Evolutionary conservation across 2,329 filamentous ascomycete species (phyloP), one percentile per base, ranked within the genome.

Genomic region (Ophiosphaerella herpotricha): DNA sequence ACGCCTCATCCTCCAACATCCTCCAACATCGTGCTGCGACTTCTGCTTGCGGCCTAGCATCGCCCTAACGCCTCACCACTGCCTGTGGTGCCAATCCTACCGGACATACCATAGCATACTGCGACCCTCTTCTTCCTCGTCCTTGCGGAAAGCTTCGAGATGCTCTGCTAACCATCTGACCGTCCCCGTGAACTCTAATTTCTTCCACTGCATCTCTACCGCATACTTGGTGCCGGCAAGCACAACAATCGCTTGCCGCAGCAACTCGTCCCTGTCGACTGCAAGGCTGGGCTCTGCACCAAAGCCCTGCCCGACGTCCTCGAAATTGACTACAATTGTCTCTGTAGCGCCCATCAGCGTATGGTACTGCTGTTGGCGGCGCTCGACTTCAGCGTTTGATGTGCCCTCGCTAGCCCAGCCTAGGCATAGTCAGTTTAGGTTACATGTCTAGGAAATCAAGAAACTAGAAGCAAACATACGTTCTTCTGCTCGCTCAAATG

Each of bases 261-360:
- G 51, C 31, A 72, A 44, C 44, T 70, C 69, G 43, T 72, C 68
- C 46, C 57, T 60, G 38, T 67, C 60, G 1, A 61, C 55, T 0
- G 52, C 50, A 8, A 58, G 46, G 39, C 54, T 52, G 21, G 58
- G 57, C 24, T 53, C 55, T 36, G 61, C 50, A 5, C 58, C 60
- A 29, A 61, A 57, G 1, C 62, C 61, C 50, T 61, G 58, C n/a
- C 59, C 59, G 29, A 72, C 62, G 23, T 66, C 64, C 29, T 69
- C 57, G 48, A 66, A 72, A 42, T 58, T 68, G 35, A 62, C 61
- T 9, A 70, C 57, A 16, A 72, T 59, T 12, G 65, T 66, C 51
- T 67, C 62, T 35, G 63, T 68, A 26, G 65, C 66, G 18, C 63
- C 58, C 69, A 70, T 70, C 3, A 72, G 59, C 9, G 64, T 68